phyloP scores from a whole-genome alignment of 148 eudicot species.

The Chenopodium berlandieri region DNA sequence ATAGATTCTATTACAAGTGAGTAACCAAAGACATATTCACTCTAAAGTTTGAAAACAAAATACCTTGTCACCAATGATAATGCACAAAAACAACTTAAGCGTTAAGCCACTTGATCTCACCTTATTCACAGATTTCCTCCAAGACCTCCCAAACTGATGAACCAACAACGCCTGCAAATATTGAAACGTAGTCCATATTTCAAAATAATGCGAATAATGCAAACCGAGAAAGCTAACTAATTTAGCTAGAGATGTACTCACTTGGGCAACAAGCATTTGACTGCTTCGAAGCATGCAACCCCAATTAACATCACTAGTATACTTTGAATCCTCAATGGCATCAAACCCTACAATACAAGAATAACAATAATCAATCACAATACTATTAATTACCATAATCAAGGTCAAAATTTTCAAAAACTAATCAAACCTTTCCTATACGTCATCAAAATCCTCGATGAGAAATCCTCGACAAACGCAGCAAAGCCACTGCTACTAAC shows the following conservation, averaged over 20 bases:
- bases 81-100: neutral
- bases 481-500: constrained; percentile 56
- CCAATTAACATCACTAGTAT: constrained; percentile 92
- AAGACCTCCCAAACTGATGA: constrained; percentile 78
- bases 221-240: neutral
- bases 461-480: constrained; percentile 85
- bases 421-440: constrained; percentile 73
- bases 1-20: neutral
- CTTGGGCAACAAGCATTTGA: constrained; percentile 99
- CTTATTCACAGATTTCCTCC: constrained; percentile 74
- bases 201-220: neutral
- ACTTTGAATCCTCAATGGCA: constrained; percentile 82
- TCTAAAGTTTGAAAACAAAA: neutral
- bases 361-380: neutral
- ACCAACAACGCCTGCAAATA: constrained; percentile 64
- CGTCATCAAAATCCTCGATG: constrained; percentile 83
- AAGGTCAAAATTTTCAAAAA: constrained; percentile 1
- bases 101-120: constrained; percentile 30
- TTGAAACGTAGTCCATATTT: neutral
- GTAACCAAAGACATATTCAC: neutral
- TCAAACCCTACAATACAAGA: constrained; percentile 53
- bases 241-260: constrained; percentile 19
- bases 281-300: constrained; percentile 99
- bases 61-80: neutral
- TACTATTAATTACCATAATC: neutral